A percentile compares a stretch with the other conserved stretches of the same genome.
Conservation (phyloP, 768 basidiomycete genomes). For the Psilocybe azurescens region DNA sequence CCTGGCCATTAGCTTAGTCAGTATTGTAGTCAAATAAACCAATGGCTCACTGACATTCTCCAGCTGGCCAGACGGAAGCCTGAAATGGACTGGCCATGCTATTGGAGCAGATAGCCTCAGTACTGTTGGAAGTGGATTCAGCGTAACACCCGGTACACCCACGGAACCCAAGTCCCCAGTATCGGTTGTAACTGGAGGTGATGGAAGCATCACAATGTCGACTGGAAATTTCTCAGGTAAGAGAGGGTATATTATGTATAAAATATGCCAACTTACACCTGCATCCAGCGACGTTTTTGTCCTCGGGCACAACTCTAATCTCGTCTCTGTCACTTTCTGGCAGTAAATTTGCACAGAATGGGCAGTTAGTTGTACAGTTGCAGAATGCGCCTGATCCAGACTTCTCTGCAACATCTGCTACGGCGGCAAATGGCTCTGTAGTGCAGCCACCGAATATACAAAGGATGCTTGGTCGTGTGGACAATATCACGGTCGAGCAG, state of each 20-base stretch:
- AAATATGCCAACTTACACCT: background rate
- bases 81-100: conserved; percentile 47
- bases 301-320: conserved; percentile 35
- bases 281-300: conserved; percentile 34
- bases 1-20: conserved; percentile 44
- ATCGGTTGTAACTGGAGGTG: conserved; percentile 29
- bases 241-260: background rate
- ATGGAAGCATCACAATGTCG: conserved; percentile 30
- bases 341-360: conserved; percentile 32
- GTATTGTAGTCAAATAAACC: conserved; percentile 4
- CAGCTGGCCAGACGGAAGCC: conserved; percentile 44
- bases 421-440: conserved; percentile 15
- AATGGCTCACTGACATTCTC: background rate
- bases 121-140: conserved; percentile 22
- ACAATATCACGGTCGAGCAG: conserved; percentile 38
- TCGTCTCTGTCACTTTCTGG: conserved; percentile 34
- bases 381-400: conserved; percentile 41
- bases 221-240: conserved; percentile 40
- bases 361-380: conserved; percentile 34
- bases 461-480: conserved; percentile 29
- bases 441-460: conserved; percentile 15
- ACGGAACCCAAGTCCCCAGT: conserved; percentile 37
- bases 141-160: conserved; percentile 35
- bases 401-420: conserved; percentile 8
- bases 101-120: conserved; percentile 33